A percentile compares a stretch with the other conserved stretches of the same genome.
phyloP scores from a whole-genome alignment of 345 rosid species.

The Moricandia moricandioides region DNA sequence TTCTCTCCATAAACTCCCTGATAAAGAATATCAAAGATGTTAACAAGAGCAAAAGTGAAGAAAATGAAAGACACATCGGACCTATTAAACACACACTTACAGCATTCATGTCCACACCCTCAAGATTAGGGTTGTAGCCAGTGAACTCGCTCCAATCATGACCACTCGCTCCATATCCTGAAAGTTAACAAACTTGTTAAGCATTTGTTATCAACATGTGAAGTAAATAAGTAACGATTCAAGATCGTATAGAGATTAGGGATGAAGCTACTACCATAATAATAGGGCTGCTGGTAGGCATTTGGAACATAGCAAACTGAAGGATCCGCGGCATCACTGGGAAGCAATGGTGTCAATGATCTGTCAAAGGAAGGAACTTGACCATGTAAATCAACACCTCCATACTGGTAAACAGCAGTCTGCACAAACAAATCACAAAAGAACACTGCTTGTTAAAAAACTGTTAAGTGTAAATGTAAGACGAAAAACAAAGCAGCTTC shows the following conservation, averaged over 20 bases:
- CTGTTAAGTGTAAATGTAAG: not conserved
- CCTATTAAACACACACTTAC: conserved; percentile 43
- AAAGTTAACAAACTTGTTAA: not conserved
- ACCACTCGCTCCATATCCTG: conserved; percentile 45
- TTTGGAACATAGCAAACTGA: conserved; percentile 61
- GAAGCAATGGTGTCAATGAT: conserved; percentile 54
- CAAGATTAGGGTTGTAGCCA: conserved; percentile 45
- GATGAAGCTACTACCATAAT: conserved; percentile 40
- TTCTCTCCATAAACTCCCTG: conserved; percentile 84
- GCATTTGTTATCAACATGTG: not conserved
- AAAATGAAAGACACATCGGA: not conserved
- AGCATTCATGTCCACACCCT: conserved; percentile 66
- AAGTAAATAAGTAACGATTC: not conserved
- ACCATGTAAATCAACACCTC: conserved; percentile 54
- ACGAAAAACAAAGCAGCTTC: not conserved
- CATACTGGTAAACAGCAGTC: conserved; percentile 65
- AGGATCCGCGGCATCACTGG: conserved; percentile 56
- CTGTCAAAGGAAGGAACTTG: conserved; percentile 63
- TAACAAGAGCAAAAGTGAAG: not conserved
- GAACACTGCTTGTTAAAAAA: not conserved
- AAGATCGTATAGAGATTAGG: not conserved
- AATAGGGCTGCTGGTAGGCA: conserved; percentile 46
- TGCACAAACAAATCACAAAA: conserved; percentile 28
- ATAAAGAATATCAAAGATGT: not conserved
- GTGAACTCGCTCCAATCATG: conserved; percentile 68